Conservation (phyloP, 148 eudicot species). For the Rhododendron simsii region DNA sequence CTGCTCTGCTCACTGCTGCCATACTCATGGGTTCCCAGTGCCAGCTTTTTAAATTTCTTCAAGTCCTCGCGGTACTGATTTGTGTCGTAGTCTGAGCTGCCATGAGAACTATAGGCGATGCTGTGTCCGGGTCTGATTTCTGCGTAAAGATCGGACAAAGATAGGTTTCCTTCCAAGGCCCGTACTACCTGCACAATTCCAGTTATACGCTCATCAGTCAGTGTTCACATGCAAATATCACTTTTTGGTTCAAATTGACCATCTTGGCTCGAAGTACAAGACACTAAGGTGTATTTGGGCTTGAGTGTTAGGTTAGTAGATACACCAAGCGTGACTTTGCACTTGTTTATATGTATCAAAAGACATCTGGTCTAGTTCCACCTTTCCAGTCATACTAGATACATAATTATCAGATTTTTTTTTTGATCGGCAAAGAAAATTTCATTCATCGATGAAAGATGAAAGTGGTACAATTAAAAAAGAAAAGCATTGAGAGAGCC, state of each 20-base stretch:
- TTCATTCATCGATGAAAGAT: background rate
- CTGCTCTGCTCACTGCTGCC: conserved; percentile 72
- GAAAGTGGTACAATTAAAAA: background rate
- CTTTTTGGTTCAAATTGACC: background rate
- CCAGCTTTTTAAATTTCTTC: conserved; percentile 71
- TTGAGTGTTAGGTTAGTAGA: background rate
- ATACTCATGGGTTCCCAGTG: conserved; percentile 58
- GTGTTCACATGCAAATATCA: background rate
- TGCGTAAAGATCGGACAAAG: conserved; percentile 79
- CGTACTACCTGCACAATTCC: conserved; percentile 70
- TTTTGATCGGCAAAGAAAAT: too few relatives aligned
- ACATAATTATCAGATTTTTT: background rate
- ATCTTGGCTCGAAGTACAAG: background rate
- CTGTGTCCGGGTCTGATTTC: conserved; percentile 71
- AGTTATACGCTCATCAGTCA: background rate
- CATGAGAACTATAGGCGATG: conserved; percentile 61
- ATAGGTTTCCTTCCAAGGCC: conserved; percentile 87
- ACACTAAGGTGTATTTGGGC: background rate
- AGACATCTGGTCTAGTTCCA: background rate
- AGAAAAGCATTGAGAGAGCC: background rate
- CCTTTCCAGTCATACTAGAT: background rate
- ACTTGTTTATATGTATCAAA: background rate
- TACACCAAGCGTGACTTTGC: background rate
- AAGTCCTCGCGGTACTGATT: conserved; percentile 76
- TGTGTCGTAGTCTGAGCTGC: conserved; percentile 78